Percentiles rank a stretch among this genome's conserved stretches.
These are phyloP conservation scores for Wickerhamomyces kurtzmanii DNA, from an alignment of 805 yeast genomes.

Conservation along the genomic window DNA sequence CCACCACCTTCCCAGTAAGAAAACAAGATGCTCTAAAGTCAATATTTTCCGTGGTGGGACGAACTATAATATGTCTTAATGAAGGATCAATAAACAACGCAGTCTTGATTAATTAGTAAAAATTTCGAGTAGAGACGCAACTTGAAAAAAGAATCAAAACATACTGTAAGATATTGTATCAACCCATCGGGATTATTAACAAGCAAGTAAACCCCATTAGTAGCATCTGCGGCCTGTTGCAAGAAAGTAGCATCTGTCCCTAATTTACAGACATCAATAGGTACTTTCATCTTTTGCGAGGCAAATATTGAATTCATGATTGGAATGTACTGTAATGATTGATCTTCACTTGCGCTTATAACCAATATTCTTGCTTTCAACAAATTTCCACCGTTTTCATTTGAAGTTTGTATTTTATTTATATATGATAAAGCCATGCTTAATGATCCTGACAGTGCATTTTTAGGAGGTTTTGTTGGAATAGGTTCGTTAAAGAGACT, in stretches of 20 bases:
- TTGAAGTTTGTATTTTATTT: conserved; percentile 47
- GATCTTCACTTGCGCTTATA: conserved; percentile 61
- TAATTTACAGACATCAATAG: conserved; percentile 85
- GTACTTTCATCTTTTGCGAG: conserved; percentile 84
- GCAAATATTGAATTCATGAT: conserved; percentile 95
- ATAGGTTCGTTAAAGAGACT: conserved; percentile 18
- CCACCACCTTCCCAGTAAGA: conserved; percentile 81
- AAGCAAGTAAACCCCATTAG: conserved; percentile 77
- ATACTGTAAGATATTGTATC: conserved; percentile 57
- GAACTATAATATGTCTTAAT: conserved; percentile 60
- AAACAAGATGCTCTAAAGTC: conserved; percentile 95
- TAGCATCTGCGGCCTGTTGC: conserved; percentile 94
- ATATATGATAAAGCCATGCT: conserved; percentile 76
- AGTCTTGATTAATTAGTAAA: conserved; percentile 25
- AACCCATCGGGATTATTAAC: conserved; percentile 65
- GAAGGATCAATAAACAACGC: conserved; percentile 85
- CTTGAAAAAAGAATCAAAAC: not conserved
- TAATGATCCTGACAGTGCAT: conserved; percentile 66
- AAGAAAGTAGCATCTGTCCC: conserved; percentile 67
- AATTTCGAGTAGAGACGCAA: not conserved
- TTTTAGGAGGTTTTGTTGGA: conserved; percentile 25
- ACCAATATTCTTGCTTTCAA: conserved; percentile 60
- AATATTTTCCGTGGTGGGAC: conserved; percentile 78
- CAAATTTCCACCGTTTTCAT: conserved; percentile 26
- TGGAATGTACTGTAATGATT: conserved; percentile 76